These are phyloP conservation scores for Kodamaea kakaduensis DNA, from an alignment of 805 yeast species.

Conservation along the genomic window DNA sequence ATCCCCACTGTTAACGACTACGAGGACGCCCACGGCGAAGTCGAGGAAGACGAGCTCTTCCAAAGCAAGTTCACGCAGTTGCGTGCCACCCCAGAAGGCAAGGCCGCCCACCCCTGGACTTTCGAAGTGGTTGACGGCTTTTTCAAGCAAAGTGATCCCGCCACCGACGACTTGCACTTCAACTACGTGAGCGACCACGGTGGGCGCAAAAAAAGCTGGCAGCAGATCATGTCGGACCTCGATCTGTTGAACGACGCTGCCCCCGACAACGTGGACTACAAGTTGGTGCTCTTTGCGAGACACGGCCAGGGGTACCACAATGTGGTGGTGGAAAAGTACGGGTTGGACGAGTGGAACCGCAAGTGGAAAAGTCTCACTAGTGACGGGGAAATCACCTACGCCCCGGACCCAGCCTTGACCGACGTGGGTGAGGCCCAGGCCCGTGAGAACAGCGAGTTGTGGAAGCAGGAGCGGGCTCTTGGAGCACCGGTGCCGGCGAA, in stretches of 20 bases:
- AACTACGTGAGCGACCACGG: conserved; percentile 40
- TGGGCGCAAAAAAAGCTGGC: conserved; percentile 45
- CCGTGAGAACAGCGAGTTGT: conserved; percentile 39
- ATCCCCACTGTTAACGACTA: conserved; percentile 24
- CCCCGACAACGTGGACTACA: conserved; percentile 37
- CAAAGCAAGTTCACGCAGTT: conserved; percentile 9
- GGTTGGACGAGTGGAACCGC: conserved; percentile 52
- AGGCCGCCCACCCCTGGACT: conserved; percentile 37
- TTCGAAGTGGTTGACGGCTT: conserved; percentile 49
- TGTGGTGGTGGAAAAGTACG: conserved; percentile 50
- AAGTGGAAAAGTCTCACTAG: conserved; percentile 51
- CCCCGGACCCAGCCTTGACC: conserved; percentile 60
- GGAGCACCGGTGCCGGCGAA: conserved; percentile 55
- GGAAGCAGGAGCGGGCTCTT: conserved; percentile 40
- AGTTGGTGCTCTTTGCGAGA: conserved; percentile 52
- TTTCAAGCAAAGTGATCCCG: conserved; percentile 43
- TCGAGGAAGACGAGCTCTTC: conserved; percentile 18
- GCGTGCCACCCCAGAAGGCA: conserved; percentile 22
- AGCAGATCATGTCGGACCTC: conserved; percentile 28
- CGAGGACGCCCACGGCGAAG: conserved; percentile 24
- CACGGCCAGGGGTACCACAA: conserved; percentile 74
- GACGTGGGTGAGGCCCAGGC: conserved; percentile 56
- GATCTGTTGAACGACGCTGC: conserved; percentile 33
- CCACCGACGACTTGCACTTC: conserved; percentile 46
- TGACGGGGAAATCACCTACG: conserved; percentile 54